These are phyloP conservation scores for Hortaea werneckii DNA, from an alignment of 2,329 filamentous ascomycete species.

Conservation along the genomic window DNA sequence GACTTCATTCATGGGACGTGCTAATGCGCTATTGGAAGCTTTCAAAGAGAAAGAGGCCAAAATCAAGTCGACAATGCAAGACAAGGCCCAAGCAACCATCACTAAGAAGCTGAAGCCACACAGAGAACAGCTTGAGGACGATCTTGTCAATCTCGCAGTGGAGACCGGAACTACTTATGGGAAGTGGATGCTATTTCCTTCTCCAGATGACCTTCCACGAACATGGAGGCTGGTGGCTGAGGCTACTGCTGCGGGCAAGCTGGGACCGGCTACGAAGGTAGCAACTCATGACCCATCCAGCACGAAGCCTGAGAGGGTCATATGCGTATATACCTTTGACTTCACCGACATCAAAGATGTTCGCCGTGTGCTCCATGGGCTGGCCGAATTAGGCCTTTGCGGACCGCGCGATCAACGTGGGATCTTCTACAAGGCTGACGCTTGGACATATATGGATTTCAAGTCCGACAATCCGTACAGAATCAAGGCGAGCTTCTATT, in stretches of 20 bases:
- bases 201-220: conserved; percentile 44
- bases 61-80: conserved; percentile 41
- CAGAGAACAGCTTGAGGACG: conserved; percentile 35
- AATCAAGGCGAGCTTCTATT: conserved; percentile 34
- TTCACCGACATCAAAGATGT: conserved; percentile 62
- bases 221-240: conserved; percentile 58
- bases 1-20: conserved; percentile 42
- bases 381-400: conserved; percentile 52
- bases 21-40: conserved; percentile 43
- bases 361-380: conserved; percentile 51
- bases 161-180: conserved; percentile 50
- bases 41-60: conserved; percentile 38
- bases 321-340: conserved; percentile 71
- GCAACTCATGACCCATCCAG: conserved; percentile 40
- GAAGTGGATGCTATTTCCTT: conserved; percentile 72
- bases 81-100: conserved; percentile 34
- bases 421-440: conserved; percentile 72
- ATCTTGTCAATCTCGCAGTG: conserved; percentile 53
- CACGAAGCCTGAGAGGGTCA: conserved; percentile 42
- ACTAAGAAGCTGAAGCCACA: conserved; percentile 32
- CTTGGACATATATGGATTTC: conserved; percentile 38
- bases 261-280: conserved; percentile 67
- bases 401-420: conserved; percentile 27
- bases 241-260: conserved; percentile 56
- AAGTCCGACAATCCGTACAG: conserved; percentile 31